Percentiles rank a stretch among this genome's conserved stretches.
Conservation (phyloP, 495 filamentous ascomycete species). For the Penicillium silybi region DNA sequence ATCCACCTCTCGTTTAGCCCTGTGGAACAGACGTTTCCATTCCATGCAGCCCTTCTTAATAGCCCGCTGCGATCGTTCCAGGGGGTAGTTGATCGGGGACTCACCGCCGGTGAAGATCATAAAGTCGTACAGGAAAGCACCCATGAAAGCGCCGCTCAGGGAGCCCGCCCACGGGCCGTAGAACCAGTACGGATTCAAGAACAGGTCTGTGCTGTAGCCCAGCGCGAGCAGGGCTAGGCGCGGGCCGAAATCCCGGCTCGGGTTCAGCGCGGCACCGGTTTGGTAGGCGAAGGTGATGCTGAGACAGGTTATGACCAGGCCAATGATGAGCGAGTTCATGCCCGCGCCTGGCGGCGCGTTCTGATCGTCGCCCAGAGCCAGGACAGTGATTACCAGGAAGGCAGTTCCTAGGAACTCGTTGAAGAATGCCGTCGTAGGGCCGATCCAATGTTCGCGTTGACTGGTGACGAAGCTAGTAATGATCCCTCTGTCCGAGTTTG, state of each 20-base stretch:
- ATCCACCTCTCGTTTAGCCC: no score
- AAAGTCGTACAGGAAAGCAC: conserved; percentile 49
- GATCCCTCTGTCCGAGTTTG: conserved; percentile 30
- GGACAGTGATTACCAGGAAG: conserved; percentile 42
- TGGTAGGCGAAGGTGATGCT: conserved; percentile 45
- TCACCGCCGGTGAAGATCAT: conserved; percentile 52
- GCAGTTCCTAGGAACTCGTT: conserved; percentile 48
- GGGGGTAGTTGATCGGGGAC: conserved; percentile 49
- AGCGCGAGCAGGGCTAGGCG: conserved; percentile 38
- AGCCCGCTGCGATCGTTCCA: conserved; percentile 34
- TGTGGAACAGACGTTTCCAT: no score
- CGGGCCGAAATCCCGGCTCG: conserved; percentile 50
- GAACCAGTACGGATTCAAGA: conserved; percentile 47
- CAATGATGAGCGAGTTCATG: conserved; percentile 48
- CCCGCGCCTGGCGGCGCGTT: conserved; percentile 53
- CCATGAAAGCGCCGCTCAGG: conserved; percentile 41
- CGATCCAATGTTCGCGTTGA: conserved; percentile 42
- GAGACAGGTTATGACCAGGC: conserved; percentile 40
- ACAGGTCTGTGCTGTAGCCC: conserved; percentile 41
- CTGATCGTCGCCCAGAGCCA: conserved; percentile 53
- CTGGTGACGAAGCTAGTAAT: conserved; percentile 39
- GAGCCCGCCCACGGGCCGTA: conserved; percentile 49
- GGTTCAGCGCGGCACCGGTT: conserved; percentile 47
- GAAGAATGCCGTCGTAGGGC: conserved; percentile 44
- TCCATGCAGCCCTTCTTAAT: conserved; percentile 31